Base-by-base conservation (phyloP, 306 rosid species). In the Canavalia ensiformis region DNA sequence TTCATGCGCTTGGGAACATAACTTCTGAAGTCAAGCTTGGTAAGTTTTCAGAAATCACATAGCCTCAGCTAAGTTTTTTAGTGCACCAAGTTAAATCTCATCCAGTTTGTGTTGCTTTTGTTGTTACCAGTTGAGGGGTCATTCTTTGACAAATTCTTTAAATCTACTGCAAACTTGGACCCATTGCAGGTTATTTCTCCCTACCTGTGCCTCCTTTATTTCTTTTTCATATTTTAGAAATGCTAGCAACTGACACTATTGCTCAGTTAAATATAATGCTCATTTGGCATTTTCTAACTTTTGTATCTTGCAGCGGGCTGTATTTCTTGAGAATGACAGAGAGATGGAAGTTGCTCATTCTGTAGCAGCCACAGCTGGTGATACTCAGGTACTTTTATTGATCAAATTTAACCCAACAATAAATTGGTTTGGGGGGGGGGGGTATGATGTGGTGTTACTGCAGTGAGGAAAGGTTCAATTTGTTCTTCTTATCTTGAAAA, bases 261-360 rank as follows among this genome's bases (percentile, higher is more conserved):
- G 25, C 6, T 64, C 1, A 56, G 63, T 49, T 55, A 73, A 68
- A 44, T 57, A 47, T 75, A 60, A 41, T 75, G 55, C 42, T 80
- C 39, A 34, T 42, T 59, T 86, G 55, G 28, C 28, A 39, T 69
- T 78, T 64, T 66, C 63, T 41, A 42, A 60, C 59, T 54, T 58
- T 34, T 54, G 63, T 79, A 62, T 84, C 29, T 67, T 82, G 68
- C 76, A 96, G 99, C 96, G 99, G 5, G 99, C 97, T 25, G 85
- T 60, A 63, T 93, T 90, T 90, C 94, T 93, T 10, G 99, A 90
- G 91, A 88, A 83, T 51, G 97, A 93, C 83, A 86, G 58, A 28
- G 97, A 96, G 82, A 91, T 96, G 94, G 99, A 96, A 89, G 91
- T 77, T 80, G 98, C 99, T 82, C 98, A 96, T 88, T 84, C 91